Evolutionary conservation across 306 rosid genomes (phyloP).

Genomic region (Rosa multiflora): DNA sequence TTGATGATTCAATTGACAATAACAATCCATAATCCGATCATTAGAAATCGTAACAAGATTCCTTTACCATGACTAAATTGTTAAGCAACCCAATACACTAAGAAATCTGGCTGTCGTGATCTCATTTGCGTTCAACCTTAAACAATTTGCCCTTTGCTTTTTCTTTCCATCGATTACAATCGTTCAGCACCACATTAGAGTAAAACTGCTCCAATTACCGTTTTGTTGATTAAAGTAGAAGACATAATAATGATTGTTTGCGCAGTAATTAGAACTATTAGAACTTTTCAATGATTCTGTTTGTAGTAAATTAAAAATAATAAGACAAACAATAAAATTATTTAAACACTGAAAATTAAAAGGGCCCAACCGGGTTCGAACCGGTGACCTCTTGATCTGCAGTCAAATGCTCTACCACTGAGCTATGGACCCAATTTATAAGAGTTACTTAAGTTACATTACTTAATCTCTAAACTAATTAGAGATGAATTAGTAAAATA

Average conservation of each 20-base stretch:
- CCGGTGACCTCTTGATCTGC: constrained; percentile 7
- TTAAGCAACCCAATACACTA: too few species aligned
- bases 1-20: too few species aligned
- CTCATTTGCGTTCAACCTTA: neutral
- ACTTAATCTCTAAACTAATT: too few species aligned
- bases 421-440: neutral
- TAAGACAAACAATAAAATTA: neutral
- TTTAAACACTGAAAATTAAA: neutral
- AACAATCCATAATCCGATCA: too few species aligned
- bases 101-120: neutral
- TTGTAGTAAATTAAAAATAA: neutral
- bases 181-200: too few species aligned
- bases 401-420: constrained; percentile 4
- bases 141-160: neutral
- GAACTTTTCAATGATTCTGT: neutral
- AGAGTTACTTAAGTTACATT: too few species aligned
- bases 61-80: too few species aligned
- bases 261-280: neutral
- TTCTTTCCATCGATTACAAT: neutral
- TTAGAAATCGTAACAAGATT: too few species aligned
- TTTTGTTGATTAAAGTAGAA: constrained; percentile 18
- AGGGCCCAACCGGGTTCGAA: constrained; percentile 10
- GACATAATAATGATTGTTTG: constrained; percentile 22
- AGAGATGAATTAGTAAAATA: neutral
- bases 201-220: neutral